Base-by-base conservation (phyloP, 129 eudicot species). In the Centella asiatica region DNA sequence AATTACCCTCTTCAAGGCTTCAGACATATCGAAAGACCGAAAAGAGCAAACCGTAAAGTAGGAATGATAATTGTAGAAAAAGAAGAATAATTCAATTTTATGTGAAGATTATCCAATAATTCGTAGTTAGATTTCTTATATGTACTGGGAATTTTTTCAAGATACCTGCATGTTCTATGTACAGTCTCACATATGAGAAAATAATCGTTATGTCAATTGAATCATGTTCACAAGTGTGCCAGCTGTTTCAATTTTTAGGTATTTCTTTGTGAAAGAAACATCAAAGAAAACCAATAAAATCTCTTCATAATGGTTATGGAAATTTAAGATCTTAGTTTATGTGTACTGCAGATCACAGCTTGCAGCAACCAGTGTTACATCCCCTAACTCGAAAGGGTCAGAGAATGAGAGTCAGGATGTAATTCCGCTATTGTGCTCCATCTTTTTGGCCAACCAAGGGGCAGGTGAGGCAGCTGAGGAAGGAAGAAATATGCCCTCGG, bases 401-500 rank as follows among this genome's bases (percentile, higher is more conserved):
- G 78, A 69, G 13, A 71, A 74, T 64, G 84, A 76, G 66, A 67
- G 59, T 32, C 80, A 52, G 6, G 82, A 80, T 77, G 79, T 87
- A 7, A 81, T 92, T 74, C 80, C 94, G 11, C 54, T 92, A 26
- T 62, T 92, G 54, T 92, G 96, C 78, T 80, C 98, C 22, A 84
- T 92, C 45, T 92, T 92, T 76, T 69, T 84, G 83, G 96, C 98
- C 22, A 87, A 92, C 71, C 95, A 87, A 74, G 95, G 98, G 73
- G 81, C 83, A 9, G 83, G 82, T 49, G 95, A 87, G 77, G 94
- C 87, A 53, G 85, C 95, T 60, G 98, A 69, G 74, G 97, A 86
- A 78, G 97, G 83, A 62, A 68, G 75, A 61, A 77, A 57, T 49
- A 70, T 69, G 28, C 65, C 83, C 24, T 72, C 53, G 90, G 97